Base-by-base conservation (phyloP, 768 basidiomycete species). In the Boletus sensibilis region DNA sequence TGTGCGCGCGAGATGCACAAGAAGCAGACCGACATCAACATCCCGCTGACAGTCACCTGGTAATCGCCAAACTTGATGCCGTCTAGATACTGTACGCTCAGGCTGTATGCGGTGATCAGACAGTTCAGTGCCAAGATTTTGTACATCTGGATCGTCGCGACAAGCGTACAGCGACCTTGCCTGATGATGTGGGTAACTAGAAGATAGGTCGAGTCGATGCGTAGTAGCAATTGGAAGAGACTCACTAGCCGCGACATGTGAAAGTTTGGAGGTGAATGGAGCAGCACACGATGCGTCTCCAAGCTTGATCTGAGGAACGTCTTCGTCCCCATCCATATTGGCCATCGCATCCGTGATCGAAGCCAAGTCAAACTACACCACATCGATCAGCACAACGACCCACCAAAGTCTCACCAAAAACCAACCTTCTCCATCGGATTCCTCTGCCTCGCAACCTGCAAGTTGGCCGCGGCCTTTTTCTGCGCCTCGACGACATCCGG, bases 51-150 rank as follows among this genome's bases (percentile, higher is more conserved):
- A 2, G 96, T 98, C 34, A 97, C 89, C 68, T 99, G 96, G 70
- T 99, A 99, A 70, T 99, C 97, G 14, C 97, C 97, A 72, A 95
- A 98, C 74, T 98, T 98, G 81, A 99, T 98, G 20, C 97, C 97
- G 61, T 98, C 96, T 2, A 99, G 79, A 68, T 99, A 98, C 72
- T 96, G 95, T 31, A 98, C 97, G 63, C 92, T 94, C 58, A 98
- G 78, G 70, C 92, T 95, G 76, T 96, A 98, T n/a, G 97, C 97
- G 4, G 95, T 96, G 73, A 98, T 99, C 40, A 99, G 78, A 68
- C 97, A 98, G 70, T 98, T 99, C 53, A 99, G 76, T 1, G 96
- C 97, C 37, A 99, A 79, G 63, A 99, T 99, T 78, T 98, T 97
- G 85, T 98, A 99, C 97, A 99, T 99, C 75, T 99, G 97, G 52